phyloP scores from a whole-genome alignment of 257 asterid species.

The Apocynum venetum region DNA sequence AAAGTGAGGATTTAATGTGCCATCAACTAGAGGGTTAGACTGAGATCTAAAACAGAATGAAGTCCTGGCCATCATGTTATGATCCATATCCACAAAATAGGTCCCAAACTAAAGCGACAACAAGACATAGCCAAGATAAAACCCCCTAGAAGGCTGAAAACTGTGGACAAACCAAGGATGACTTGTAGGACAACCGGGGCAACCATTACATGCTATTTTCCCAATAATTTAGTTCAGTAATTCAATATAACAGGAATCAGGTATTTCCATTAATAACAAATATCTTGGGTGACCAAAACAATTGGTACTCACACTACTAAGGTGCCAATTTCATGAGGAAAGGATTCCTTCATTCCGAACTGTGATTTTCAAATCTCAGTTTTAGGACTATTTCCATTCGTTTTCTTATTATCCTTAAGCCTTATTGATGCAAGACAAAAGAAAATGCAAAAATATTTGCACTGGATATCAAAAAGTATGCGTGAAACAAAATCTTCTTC shows the following conservation, averaged over 20 bases:
- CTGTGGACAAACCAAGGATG: background rate
- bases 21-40: background rate
- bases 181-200: background rate
- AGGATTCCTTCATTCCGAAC: background rate
- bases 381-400: background rate
- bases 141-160: background rate
- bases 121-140: background rate
- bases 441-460: background rate
- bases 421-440: background rate
- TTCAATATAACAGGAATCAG: background rate
- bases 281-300: background rate
- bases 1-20: background rate
- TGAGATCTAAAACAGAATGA: background rate
- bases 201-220: background rate
- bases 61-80: no score
- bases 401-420: background rate
- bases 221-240: background rate
- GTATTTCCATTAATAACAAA: background rate
- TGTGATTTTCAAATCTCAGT: background rate
- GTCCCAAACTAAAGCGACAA: background rate
- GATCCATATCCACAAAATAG: background rate
- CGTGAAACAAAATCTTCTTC: background rate
- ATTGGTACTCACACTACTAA: background rate
- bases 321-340: background rate
- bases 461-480: background rate